Conservation (phyloP, 495 filamentous ascomycete species). For the Hypoxylon subgilvum region DNA sequence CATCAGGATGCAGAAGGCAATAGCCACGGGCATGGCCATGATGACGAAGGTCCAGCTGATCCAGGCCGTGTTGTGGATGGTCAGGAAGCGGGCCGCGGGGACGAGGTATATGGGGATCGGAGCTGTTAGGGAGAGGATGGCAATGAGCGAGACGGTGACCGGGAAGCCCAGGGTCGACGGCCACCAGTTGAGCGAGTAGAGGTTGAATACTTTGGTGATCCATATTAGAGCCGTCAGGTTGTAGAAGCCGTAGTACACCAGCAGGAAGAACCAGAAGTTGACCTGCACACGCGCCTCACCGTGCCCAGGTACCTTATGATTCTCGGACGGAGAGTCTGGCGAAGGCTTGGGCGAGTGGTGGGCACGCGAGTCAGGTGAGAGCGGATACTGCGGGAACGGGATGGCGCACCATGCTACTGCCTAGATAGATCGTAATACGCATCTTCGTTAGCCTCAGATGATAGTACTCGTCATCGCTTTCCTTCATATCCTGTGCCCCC, state of each 20-base stretch:
- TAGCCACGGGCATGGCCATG: constrained; percentile 66
- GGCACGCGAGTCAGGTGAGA: constrained; percentile 32
- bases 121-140: constrained; percentile 57
- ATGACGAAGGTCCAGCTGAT: constrained; percentile 68
- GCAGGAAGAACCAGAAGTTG: constrained; percentile 72
- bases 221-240: constrained; percentile 67
- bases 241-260: constrained; percentile 70
- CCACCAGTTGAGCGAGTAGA: constrained; percentile 72
- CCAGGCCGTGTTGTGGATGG: constrained; percentile 66
- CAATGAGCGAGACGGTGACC: constrained; percentile 61
- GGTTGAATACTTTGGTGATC: constrained; percentile 72
- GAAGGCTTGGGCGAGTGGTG: constrained; percentile 28
- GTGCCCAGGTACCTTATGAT: constrained; percentile 60
- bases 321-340: constrained; percentile 27
- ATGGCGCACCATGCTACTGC: constrained; percentile 66
- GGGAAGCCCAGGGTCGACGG: constrained; percentile 64
- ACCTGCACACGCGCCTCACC: constrained; percentile 64
- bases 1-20: constrained; percentile 65
- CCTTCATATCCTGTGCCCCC: neutral
- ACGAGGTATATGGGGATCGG: constrained; percentile 64
- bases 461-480: neutral
- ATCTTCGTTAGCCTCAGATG: constrained; percentile 16
- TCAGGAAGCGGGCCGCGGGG: constrained; percentile 54
- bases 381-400: constrained; percentile 66
- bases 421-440: constrained; percentile 40